Conservation (phyloP, 768 basidiomycete species). For the Daedaleopsis sinensis region DNA sequence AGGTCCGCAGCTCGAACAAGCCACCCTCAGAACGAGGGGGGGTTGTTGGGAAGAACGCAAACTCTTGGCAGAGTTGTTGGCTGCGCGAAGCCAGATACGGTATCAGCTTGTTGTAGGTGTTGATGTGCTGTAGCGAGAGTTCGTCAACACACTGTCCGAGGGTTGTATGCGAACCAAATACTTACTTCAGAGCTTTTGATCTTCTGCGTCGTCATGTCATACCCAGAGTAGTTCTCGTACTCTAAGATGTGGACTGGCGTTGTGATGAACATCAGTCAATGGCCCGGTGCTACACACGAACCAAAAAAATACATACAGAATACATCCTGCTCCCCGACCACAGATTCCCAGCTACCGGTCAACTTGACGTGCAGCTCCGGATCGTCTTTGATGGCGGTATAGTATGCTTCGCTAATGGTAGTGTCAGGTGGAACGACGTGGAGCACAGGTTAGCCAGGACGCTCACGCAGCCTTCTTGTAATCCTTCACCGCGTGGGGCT, state of each 20-base stretch:
- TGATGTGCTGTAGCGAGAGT: constrained; percentile 51
- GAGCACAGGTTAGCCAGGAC: background rate
- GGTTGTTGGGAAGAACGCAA: constrained; percentile 91
- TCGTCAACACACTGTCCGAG: background rate
- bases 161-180: background rate
- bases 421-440: constrained; percentile 8
- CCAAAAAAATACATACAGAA: constrained; percentile 60
- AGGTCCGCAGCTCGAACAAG: constrained; percentile 90
- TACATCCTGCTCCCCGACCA: constrained; percentile 88
- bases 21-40: constrained; percentile 88
- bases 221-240: constrained; percentile 92
- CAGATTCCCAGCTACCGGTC: constrained; percentile 91
- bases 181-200: constrained; percentile 67
- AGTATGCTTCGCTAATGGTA: constrained; percentile 73
- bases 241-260: constrained; percentile 73
- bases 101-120: constrained; percentile 72
- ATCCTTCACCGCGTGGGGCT: constrained; percentile 75
- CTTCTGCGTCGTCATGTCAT: constrained; percentile 72
- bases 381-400: constrained; percentile 77
- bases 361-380: constrained; percentile 79
- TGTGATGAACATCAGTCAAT: background rate
- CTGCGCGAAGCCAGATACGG: constrained; percentile 76
- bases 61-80: constrained; percentile 87
- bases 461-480: constrained; percentile 90
- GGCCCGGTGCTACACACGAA: too few species aligned